Conservation (phyloP, 495 filamentous ascomycete species). For the Penicillium bialowiezense region DNA sequence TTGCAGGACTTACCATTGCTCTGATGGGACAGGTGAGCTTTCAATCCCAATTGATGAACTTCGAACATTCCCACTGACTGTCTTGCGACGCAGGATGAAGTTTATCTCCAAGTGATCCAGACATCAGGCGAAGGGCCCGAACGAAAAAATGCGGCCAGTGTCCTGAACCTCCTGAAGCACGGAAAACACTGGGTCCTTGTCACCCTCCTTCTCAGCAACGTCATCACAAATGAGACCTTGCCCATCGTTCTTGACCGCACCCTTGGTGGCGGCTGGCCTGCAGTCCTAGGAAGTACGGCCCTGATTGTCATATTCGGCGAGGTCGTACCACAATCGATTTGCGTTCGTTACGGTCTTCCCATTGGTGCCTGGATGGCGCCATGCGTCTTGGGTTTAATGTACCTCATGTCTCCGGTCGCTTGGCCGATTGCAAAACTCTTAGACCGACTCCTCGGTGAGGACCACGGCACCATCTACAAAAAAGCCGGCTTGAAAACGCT, state of each 20-base stretch:
- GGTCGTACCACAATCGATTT: constrained; percentile 91
- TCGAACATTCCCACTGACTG: background rate
- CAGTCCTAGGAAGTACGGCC: constrained; percentile 86
- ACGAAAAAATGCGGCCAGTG: constrained; percentile 75
- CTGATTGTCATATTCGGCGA: constrained; percentile 98
- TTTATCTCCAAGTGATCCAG: constrained; percentile 92
- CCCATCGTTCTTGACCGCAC: constrained; percentile 93
- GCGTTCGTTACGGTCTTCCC: constrained; percentile 93
- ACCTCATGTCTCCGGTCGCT: constrained; percentile 77
- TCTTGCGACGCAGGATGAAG: constrained; percentile 59
- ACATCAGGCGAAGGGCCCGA: constrained; percentile 79
- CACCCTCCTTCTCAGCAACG: constrained; percentile 88
- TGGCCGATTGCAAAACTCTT: constrained; percentile 90
- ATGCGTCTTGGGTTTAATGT: constrained; percentile 87
- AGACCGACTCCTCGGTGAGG: constrained; percentile 82
- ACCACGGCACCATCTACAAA: constrained; percentile 93
- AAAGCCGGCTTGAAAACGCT: constrained; percentile 89
- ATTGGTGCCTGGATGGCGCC: constrained; percentile 95
- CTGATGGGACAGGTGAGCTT: constrained; percentile 49
- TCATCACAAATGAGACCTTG: constrained; percentile 96
- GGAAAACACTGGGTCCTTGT: constrained; percentile 99
- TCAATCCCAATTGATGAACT: constrained; percentile 13
- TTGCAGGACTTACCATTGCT: constrained; percentile 94
- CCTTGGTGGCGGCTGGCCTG: constrained; percentile 91
- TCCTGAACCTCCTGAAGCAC: constrained; percentile 73